phyloP scores from a whole-genome alignment of 2,329 filamentous ascomycete species.

The Epichloe baconii region DNA sequence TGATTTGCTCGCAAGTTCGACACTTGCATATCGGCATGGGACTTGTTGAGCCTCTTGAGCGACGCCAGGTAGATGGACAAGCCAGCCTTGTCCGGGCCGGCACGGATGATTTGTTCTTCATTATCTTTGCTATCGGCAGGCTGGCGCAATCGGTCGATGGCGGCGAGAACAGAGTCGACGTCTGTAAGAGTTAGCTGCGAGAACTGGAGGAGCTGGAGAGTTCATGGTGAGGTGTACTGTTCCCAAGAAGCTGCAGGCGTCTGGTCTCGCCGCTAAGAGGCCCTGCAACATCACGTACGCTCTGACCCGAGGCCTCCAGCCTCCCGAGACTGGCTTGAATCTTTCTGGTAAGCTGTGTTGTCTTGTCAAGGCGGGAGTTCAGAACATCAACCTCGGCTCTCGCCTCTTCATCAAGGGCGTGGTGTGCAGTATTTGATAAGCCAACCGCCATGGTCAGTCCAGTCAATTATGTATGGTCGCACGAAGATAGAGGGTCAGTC shows the following conservation, averaged over 20 bases:
- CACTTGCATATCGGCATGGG: slow-evolving; percentile 69
- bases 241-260: slow-evolving; percentile 73
- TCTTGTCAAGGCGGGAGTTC: slow-evolving; percentile 73
- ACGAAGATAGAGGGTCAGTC: neutral
- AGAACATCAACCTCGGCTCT: slow-evolving; percentile 58
- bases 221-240: slow-evolving; percentile 39
- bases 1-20: slow-evolving; percentile 92
- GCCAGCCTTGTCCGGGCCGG: slow-evolving; percentile 72
- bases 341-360: slow-evolving; percentile 85
- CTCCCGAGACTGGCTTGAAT: slow-evolving; percentile 78
- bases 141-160: slow-evolving; percentile 78
- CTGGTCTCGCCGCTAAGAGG: slow-evolving; percentile 89
- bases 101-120: slow-evolving; percentile 82
- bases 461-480: no score
- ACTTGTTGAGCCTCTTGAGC: slow-evolving; percentile 75
- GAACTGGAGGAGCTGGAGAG: neutral
- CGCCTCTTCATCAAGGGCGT: slow-evolving; percentile 50
- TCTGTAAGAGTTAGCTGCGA: slow-evolving; percentile 35
- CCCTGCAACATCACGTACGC: slow-evolving; percentile 80
- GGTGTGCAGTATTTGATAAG: slow-evolving; percentile 30
- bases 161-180: slow-evolving; percentile 71
- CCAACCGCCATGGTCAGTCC: slow-evolving; percentile 36
- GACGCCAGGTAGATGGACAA: slow-evolving; percentile 78
- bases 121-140: slow-evolving; percentile 86
- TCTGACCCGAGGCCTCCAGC: slow-evolving; percentile 78